These are phyloP conservation scores for Erythrophleum ivorense DNA, from an alignment of 331 rosid genomes.

Conservation along the genomic window DNA sequence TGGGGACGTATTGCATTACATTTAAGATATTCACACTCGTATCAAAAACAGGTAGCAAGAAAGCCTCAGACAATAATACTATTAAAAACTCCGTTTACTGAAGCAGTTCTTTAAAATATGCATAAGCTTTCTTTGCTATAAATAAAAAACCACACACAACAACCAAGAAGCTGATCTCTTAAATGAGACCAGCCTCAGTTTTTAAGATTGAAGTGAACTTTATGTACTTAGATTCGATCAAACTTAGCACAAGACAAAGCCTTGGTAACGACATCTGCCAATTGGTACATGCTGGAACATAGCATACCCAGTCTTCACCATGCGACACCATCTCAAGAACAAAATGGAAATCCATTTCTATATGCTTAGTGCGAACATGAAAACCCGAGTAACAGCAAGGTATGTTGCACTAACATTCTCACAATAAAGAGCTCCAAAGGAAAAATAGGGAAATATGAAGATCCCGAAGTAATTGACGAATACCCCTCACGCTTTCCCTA, in stretches of 20 bases:
- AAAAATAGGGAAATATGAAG: too few relatives aligned
- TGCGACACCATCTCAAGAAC: background rate
- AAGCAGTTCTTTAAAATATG: slow-evolving; percentile 11
- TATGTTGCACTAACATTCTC: background rate
- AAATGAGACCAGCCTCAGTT: background rate
- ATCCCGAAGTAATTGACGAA: too few relatives aligned
- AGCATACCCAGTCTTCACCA: background rate
- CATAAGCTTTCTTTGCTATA: background rate
- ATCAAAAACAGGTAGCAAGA: background rate
- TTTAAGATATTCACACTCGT: background rate
- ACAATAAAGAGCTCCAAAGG: background rate
- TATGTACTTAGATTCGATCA: background rate
- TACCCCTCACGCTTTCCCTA: background rate
- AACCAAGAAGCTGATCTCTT: background rate
- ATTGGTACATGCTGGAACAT: background rate
- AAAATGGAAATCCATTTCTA: background rate
- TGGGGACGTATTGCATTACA: background rate
- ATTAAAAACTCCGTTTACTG: background rate
- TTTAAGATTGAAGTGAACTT: background rate
- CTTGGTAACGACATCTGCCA: background rate
- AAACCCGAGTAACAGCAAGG: background rate
- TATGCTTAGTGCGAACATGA: background rate
- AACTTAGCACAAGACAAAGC: background rate
- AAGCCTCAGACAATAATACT: background rate
- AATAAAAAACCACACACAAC: slow-evolving; percentile 8